These are phyloP conservation scores for Ogataea henricii DNA, from an alignment of 805 yeast genomes.

Conservation along the genomic window DNA sequence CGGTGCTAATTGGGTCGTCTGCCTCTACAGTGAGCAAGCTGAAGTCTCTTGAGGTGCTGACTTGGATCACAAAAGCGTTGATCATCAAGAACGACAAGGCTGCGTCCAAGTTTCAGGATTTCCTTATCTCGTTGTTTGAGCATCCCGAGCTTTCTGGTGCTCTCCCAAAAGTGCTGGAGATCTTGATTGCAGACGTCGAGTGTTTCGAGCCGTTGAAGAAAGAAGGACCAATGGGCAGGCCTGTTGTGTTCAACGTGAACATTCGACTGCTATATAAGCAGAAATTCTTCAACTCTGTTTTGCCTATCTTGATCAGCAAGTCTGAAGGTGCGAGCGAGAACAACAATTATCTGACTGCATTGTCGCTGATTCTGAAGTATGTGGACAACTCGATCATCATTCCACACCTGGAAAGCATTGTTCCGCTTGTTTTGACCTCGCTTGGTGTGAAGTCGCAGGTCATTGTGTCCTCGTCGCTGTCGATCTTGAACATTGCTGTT, in stretches of 20 bases:
- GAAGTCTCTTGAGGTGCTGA: slow-evolving; percentile 50
- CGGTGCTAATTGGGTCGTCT: neutral
- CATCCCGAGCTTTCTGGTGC: slow-evolving; percentile 35
- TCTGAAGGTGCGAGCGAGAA: slow-evolving; percentile 36
- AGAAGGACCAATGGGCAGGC: slow-evolving; percentile 26
- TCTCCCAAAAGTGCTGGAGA: slow-evolving; percentile 59
- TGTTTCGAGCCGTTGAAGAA: slow-evolving; percentile 50
- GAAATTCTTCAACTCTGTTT: slow-evolving; percentile 61
- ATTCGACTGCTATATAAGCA: slow-evolving; percentile 78
- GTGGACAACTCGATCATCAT: slow-evolving; percentile 62
- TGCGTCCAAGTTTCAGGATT: slow-evolving; percentile 37
- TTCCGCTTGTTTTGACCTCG: slow-evolving; percentile 74
- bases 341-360: slow-evolving; percentile 60
- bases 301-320: slow-evolving; percentile 55
- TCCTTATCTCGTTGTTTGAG: slow-evolving; percentile 39
- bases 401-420: slow-evolving; percentile 61
- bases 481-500: slow-evolving; percentile 39
- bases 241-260: slow-evolving; percentile 51
- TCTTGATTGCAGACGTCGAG: slow-evolving; percentile 67
- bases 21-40: slow-evolving; percentile 17
- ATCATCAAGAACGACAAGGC: slow-evolving; percentile 54
- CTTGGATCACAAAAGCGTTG: slow-evolving; percentile 77
- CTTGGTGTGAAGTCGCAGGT: slow-evolving; percentile 32
- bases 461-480: slow-evolving; percentile 28
- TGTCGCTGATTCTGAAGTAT: slow-evolving; percentile 67